Base-by-base conservation (phyloP, 225 moss, liverwort and hornwort species). In the Sphagnum contortum region DNA sequence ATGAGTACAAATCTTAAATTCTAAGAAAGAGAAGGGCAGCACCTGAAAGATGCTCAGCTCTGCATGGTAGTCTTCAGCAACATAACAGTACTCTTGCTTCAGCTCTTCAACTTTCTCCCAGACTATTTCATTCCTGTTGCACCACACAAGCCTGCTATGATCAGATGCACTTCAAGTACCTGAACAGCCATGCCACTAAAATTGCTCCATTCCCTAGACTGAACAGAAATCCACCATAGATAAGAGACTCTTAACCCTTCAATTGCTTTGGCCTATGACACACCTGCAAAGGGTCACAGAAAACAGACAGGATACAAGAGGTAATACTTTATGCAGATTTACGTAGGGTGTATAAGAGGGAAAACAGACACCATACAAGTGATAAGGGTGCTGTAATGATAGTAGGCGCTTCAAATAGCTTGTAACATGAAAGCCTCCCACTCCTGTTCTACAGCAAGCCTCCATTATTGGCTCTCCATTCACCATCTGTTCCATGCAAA, bases 381-480 rank as follows among this genome's bases (percentile, higher is more conserved):
- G 92, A 71, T 88, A 90, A 72, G 95, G 95, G 78, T 90, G 80
- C 73, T 89, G 90, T 70, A 95, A 73, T 60, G 86, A 88, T 61
- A 95, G 89, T 48, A 92, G 81, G 64, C 92, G 88, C 82, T 92
- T 90, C 69, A 92, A 69, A 75, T 87, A 90, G 66, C 80, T 88
- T 44, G 95, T 90, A 55, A 95, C 85, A 71, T 95, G 95, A 74
- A 82, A 92, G 54, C 95, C 95, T 61, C 95, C 95, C 60, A 92
- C 78, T 12, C 88, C 73, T 61, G 88, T 92, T 82, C 95, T 90
- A 74, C 90, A 89, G 50, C 84, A 81, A 66, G 95, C 84, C 76
- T 90, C 88, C 79, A 95, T 69, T 46, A 95, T 76, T 57, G 95
- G 95, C 71, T 95, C 95, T 63, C 89, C 95, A 55, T 72, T 67